A percentile compares a stretch with the other conserved stretches of the same genome.
phyloP scores from a whole-genome alignment of 257 asterid genomes.

The Nicotiana sylvestris region DNA sequence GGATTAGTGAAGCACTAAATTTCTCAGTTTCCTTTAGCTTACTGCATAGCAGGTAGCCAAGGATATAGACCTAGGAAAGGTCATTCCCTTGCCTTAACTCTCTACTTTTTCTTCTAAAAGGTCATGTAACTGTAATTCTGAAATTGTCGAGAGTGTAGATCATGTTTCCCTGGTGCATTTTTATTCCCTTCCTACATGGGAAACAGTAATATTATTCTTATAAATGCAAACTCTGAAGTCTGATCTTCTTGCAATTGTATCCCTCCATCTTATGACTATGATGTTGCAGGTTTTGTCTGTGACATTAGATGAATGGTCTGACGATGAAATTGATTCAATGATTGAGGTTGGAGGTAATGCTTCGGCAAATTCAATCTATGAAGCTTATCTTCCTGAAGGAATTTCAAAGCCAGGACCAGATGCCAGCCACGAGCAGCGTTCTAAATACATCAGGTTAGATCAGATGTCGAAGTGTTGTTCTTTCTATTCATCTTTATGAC shows the following conservation, averaged over 20 bases:
- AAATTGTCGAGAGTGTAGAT: neutral
- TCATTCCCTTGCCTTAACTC: no score
- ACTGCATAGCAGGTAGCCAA: neutral
- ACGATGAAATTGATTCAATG: conserved; percentile 83
- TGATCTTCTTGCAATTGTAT: neutral
- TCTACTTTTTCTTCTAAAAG: neutral
- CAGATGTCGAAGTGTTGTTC: conserved; percentile 5
- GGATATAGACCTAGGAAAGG: neutral
- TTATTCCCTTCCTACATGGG: neutral
- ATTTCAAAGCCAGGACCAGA: conserved; percentile 76
- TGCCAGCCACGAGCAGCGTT: conserved; percentile 69
- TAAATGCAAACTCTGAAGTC: neutral
- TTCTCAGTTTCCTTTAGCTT: neutral
- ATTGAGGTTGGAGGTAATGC: conserved; percentile 96
- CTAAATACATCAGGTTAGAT: conserved; percentile 70
- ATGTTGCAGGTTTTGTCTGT: conserved; percentile 83
- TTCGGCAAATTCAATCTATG: conserved; percentile 93
- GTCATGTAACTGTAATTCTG: neutral
- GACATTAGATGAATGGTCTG: conserved; percentile 97
- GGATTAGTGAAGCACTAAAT: neutral
- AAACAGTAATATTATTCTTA: neutral
- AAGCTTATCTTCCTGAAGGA: conserved; percentile 92
- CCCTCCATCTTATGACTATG: neutral
- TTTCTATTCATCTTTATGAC: neutral
- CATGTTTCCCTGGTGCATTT: neutral